A percentile compares a stretch with the other conserved stretches of the same genome.
phyloP scores from a whole-genome alignment of 2,329 filamentous ascomycete genomes.

The Fusarium mangiferae region DNA sequence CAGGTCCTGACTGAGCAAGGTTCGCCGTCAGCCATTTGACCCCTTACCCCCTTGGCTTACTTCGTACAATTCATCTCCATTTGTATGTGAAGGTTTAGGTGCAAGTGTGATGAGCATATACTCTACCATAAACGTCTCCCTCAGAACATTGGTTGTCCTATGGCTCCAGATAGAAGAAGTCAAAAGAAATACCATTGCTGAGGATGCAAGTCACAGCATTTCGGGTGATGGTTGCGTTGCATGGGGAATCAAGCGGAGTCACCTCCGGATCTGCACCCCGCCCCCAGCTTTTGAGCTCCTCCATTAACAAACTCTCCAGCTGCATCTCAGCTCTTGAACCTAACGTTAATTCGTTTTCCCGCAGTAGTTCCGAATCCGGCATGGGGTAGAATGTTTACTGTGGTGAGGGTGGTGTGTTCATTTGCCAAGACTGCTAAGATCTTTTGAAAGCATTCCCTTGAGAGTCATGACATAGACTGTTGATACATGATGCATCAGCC shows the following conservation, averaged over 20 bases:
- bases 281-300: background rate
- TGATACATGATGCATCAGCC: background rate
- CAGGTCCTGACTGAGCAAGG: constrained; percentile 32
- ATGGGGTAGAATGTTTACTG: background rate
- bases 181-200: background rate
- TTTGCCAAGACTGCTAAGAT: background rate
- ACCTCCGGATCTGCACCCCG: background rate
- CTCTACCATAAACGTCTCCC: background rate
- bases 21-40: constrained; percentile 22
- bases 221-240: background rate
- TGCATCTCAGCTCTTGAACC: background rate
- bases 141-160: no score
- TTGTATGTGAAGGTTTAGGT: background rate
- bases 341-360: background rate
- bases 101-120: background rate
- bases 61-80: background rate
- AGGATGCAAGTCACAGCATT: background rate
- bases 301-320: background rate
- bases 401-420: background rate
- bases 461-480: background rate
- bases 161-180: background rate
- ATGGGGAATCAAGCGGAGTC: constrained; percentile 5
- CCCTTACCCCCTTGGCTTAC: background rate
- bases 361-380: background rate
- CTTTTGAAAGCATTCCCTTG: constrained; percentile 1